Conservation (phyloP, 768 basidiomycete genomes). For the Steccherinum ochraceum region DNA sequence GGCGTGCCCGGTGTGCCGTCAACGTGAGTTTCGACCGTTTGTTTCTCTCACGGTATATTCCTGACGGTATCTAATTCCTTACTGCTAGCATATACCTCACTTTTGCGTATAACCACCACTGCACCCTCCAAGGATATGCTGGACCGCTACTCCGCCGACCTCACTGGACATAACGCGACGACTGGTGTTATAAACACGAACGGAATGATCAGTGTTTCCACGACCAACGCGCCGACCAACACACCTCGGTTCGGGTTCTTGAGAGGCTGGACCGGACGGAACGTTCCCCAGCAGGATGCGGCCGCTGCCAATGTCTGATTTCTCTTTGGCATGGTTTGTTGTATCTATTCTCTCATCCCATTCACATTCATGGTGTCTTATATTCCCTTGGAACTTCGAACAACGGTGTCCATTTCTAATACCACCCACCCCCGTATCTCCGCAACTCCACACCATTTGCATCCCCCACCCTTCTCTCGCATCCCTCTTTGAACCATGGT, state of each 20-base stretch:
- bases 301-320: not conserved
- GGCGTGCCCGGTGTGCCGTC: conserved; percentile 95
- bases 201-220: no score
- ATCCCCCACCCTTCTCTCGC: no score
- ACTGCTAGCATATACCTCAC: conserved; percentile 73
- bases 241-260: not conserved
- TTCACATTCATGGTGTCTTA: no score
- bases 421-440: no score
- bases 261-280: not conserved
- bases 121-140: conserved; percentile 35
- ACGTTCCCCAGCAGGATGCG: not conserved
- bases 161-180: not conserved
- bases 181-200: not conserved
- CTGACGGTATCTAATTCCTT: not conserved
- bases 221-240: not conserved
- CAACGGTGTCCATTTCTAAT: no score
- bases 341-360: no score
- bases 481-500: no score
- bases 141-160: not conserved
- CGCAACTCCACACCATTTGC: no score
- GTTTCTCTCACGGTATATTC: conserved; percentile 1
- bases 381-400: no score
- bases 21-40: conserved; percentile 55
- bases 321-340: no score
- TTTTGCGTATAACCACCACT: conserved; percentile 73